Evolutionary conservation across 2,329 filamentous ascomycete genomes (phyloP).

Genomic region (Xylaria sp.): DNA sequence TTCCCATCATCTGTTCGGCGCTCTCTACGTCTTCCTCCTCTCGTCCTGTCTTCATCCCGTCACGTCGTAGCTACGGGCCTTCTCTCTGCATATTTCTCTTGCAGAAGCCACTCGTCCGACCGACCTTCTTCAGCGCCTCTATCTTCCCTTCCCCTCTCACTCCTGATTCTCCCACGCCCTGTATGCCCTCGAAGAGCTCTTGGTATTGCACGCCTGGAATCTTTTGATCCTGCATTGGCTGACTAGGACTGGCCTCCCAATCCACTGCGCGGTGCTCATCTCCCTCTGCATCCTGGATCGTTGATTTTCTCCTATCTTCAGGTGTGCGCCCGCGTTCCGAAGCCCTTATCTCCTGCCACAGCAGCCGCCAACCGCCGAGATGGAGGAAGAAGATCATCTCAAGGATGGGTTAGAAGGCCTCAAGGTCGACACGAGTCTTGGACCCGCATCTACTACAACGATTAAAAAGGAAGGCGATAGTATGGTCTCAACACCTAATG

Average conservation of each 20-base stretch:
- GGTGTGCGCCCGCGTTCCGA: conserved; percentile 20
- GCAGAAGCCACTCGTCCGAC: conserved; percentile 3
- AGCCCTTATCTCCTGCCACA: conserved; percentile 14
- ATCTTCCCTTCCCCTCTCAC: conserved; percentile 2
- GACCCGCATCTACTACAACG: conserved; percentile 40
- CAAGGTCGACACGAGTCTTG: conserved; percentile 56
- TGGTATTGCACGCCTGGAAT: conserved; percentile 26
- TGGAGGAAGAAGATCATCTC: conserved; percentile 50
- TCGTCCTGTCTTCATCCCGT: conserved; percentile 9
- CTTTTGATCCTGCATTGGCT: conserved; percentile 23
- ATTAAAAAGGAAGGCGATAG: conserved; percentile 56
- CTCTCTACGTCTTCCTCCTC: conserved; percentile 28
- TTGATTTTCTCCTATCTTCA: conserved; percentile 18
- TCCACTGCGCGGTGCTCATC: conserved; percentile 17
- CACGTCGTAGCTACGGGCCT: conserved; percentile 9
- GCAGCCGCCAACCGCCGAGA: conserved; percentile 36
- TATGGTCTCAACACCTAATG: conserved; percentile 55
- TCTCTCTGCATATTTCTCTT: conserved; percentile 15
- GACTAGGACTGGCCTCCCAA: conserved; percentile 30
- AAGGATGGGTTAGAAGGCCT: conserved; percentile 55
- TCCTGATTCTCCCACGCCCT: conserved; percentile 24
- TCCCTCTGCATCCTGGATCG: conserved; percentile 24
- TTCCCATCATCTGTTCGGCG: conserved; percentile 39
- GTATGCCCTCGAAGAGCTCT: conserved; percentile 20
- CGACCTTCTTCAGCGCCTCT: not conserved